phyloP scores from a whole-genome alignment of 148 eudicot species.

The Bassia scoparia region DNA sequence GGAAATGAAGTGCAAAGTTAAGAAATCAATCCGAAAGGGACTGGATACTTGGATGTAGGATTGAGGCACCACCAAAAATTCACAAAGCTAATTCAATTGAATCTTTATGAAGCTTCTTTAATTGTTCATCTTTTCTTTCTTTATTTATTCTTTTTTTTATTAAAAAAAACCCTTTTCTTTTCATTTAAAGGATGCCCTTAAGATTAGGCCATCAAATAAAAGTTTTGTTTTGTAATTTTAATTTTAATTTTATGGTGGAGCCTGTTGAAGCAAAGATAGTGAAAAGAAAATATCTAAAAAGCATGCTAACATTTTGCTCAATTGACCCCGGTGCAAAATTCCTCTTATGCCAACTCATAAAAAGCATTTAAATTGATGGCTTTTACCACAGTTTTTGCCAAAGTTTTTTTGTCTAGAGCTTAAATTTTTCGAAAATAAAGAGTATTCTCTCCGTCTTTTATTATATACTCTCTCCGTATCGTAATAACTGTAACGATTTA shows the following conservation, averaged over 20 bases:
- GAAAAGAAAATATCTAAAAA: too few species aligned
- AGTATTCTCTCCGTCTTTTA: too few species aligned
- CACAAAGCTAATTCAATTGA: not conserved
- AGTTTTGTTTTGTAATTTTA: not conserved
- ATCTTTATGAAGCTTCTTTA: not conserved
- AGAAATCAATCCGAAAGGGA: slow-evolving; percentile 1
- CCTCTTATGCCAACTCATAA: too few species aligned
- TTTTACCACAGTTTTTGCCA: too few species aligned
- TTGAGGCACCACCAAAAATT: not conserved
- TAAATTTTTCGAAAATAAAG: too few species aligned
- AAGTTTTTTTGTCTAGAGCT: too few species aligned
- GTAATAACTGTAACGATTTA: too few species aligned
- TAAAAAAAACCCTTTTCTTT: slow-evolving; percentile 12
- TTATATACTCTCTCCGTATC: too few species aligned
- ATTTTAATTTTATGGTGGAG: not conserved
- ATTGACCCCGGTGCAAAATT: too few species aligned
- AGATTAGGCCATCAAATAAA: slow-evolving; percentile 12
- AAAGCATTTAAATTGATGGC: too few species aligned
- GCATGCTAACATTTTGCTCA: too few species aligned
- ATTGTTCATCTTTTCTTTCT: not conserved
- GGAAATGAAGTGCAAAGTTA: slow-evolving; percentile 15
- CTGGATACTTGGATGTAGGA: slow-evolving; percentile 10
- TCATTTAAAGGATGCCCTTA: slow-evolving; percentile 18
- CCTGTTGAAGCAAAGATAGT: slow-evolving; percentile 3
- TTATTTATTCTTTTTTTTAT: not conserved